phyloP scores from a whole-genome alignment of 2,329 filamentous ascomycete species.

The Ceratocystis cubensis region DNA sequence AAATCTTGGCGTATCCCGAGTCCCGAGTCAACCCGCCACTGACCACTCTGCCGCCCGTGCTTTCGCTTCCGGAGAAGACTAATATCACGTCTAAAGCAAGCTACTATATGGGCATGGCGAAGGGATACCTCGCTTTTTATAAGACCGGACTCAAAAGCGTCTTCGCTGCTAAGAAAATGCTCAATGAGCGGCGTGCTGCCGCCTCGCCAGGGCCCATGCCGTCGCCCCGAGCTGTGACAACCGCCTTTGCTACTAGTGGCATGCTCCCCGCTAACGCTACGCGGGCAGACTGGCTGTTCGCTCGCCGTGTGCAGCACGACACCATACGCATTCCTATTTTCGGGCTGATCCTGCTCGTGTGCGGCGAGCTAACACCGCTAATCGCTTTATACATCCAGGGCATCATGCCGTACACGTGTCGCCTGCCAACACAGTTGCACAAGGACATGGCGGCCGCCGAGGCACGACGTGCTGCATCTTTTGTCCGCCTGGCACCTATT shows the following conservation, averaged over 20 bases:
- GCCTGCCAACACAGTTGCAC: slow-evolving; percentile 62
- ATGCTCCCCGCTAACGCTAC: slow-evolving; percentile 45
- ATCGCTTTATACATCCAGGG: slow-evolving; percentile 57
- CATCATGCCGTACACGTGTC: slow-evolving; percentile 68
- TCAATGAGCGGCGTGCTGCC: slow-evolving; percentile 33
- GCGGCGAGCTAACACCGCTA: slow-evolving; percentile 77
- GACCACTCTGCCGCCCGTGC: slow-evolving; percentile 58
- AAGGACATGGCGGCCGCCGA: slow-evolving; percentile 32
- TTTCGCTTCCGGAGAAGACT: slow-evolving; percentile 46
- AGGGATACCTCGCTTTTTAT: slow-evolving; percentile 75
- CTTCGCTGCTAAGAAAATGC: slow-evolving; percentile 48
- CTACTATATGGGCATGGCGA: slow-evolving; percentile 52
- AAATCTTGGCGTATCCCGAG: slow-evolving; percentile 10
- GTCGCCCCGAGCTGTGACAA: slow-evolving; percentile 31
- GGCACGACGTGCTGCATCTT: slow-evolving; percentile 37
- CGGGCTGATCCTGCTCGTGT: slow-evolving; percentile 58
- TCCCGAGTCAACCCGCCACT: slow-evolving; percentile 53
- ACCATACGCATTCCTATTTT: slow-evolving; percentile 68
- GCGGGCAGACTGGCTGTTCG: slow-evolving; percentile 58
- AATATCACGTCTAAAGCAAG: slow-evolving; percentile 33
- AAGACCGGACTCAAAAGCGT: slow-evolving; percentile 70
- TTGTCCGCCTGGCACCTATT: slow-evolving; percentile 32
- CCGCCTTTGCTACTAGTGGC: slow-evolving; percentile 39
- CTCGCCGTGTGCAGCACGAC: slow-evolving; percentile 57
- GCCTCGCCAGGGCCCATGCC: slow-evolving; percentile 29